Conservation (phyloP, 2,329 filamentous ascomycete species). For the Didymella lethalis region DNA sequence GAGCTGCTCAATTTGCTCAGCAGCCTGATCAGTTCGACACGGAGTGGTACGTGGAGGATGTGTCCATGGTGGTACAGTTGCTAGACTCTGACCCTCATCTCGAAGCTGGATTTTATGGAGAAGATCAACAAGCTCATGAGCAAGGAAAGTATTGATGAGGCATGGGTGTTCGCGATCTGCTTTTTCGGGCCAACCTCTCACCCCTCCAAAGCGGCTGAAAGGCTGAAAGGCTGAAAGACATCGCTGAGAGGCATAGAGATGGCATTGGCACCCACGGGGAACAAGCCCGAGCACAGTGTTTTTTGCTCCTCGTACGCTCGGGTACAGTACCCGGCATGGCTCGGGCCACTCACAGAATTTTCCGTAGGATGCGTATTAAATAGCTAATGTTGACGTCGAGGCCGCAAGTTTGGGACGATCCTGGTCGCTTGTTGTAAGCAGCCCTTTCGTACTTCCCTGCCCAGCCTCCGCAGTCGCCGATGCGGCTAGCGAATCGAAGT, state of each 20-base stretch:
- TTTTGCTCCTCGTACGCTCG: background rate
- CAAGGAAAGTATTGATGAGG: background rate
- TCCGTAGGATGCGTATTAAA: background rate
- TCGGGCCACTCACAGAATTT: background rate
- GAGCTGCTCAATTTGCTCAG: conserved; percentile 20
- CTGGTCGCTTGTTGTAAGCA: background rate
- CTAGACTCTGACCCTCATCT: conserved; percentile 2
- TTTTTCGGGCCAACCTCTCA: background rate
- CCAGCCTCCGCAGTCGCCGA: background rate
- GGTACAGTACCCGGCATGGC: background rate
- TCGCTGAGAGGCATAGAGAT: background rate
- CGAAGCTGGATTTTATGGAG: background rate
- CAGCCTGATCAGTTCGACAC: background rate
- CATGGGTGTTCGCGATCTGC: background rate
- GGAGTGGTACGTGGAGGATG: conserved; percentile 16
- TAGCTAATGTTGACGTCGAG: background rate
- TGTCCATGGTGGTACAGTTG: conserved; percentile 10
- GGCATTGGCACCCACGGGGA: background rate
- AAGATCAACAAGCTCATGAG: background rate
- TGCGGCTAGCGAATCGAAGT: background rate
- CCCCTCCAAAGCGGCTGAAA: background rate
- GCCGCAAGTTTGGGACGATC: background rate
- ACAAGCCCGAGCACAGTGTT: background rate
- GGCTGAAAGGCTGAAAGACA: background rate
- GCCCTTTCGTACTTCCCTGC: background rate